Percentiles rank a stretch among this genome's conserved stretches.
These are phyloP conservation scores for Venturia oleaginea DNA, from an alignment of 2,329 filamentous ascomycete genomes.

Conservation along the genomic window DNA sequence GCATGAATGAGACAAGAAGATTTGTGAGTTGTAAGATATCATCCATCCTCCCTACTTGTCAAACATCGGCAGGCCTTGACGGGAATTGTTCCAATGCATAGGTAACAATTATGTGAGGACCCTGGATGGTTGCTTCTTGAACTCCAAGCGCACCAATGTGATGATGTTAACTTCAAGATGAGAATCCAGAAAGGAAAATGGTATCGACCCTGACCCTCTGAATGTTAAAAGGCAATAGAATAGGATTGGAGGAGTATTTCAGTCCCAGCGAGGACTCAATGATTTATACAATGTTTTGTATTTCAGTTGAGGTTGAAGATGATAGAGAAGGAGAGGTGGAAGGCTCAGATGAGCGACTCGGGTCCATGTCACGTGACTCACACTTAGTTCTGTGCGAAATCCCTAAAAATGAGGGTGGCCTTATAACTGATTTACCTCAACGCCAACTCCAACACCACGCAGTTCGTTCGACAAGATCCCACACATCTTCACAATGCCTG, in stretches of 20 bases:
- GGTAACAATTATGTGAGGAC: too few species aligned
- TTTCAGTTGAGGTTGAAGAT: neutral
- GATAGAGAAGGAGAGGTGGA: neutral
- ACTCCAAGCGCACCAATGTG: too few species aligned
- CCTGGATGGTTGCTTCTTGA: too few species aligned
- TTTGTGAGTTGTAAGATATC: too few species aligned
- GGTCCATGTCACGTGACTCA: neutral
- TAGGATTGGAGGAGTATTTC: too few species aligned
- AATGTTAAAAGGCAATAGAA: too few species aligned
- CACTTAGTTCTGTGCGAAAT: neutral
- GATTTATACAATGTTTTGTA: too few species aligned
- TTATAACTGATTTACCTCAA: neutral
- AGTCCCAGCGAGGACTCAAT: too few species aligned
- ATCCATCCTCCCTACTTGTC: neutral
- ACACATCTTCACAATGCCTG: constrained; percentile 7
- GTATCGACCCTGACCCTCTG: too few species aligned
- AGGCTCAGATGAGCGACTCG: neutral
- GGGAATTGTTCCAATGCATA: neutral
- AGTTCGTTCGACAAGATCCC: constrained; percentile 9
- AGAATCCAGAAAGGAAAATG: too few species aligned
- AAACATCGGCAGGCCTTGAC: neutral
- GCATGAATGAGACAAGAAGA: neutral
- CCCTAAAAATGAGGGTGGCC: neutral
- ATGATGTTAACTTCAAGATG: too few species aligned
- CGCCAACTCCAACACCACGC: constrained; percentile 4